Percentiles rank a stretch among this genome's conserved stretches.
Evolutionary conservation across 305 asterid species (phyloP).

Genomic region (Fraxinus albicans): DNA sequence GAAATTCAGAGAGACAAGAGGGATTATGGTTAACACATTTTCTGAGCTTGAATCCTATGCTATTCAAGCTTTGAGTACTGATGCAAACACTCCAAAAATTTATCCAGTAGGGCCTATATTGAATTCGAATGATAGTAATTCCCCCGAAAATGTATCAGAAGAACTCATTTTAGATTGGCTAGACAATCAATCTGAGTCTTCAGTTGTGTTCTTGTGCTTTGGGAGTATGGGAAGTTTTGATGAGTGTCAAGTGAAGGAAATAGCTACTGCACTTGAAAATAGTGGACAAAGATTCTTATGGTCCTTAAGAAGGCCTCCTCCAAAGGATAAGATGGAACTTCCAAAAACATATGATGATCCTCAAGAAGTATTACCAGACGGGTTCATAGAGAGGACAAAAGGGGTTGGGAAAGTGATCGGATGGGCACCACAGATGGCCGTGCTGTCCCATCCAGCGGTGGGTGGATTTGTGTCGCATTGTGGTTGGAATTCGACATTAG

Average conservation of each 20-base stretch:
- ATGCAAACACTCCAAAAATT: not conserved
- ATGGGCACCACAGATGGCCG: conserved; percentile 31
- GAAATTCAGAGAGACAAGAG: conserved; percentile 1
- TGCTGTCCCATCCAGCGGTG: conserved; percentile 21
- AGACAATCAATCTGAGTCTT: conserved; percentile 20
- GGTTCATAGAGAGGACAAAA: conserved; percentile 24
- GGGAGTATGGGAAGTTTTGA: conserved; percentile 30
- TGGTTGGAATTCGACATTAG: conserved; percentile 36
- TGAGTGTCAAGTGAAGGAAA: conserved; percentile 28
- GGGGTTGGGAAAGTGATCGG: conserved; percentile 25
- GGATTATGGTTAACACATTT: conserved; percentile 16
- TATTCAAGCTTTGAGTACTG: not conserved
- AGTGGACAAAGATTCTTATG: conserved; percentile 30
- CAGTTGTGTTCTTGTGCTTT: conserved; percentile 30
- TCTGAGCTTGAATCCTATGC: conserved; percentile 15
- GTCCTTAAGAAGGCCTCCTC: conserved; percentile 24
- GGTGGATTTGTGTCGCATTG: conserved; percentile 37
- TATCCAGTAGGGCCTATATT: conserved; percentile 27
- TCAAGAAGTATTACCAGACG: conserved; percentile 30
- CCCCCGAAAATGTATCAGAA: not conserved
- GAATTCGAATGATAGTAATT: not conserved
- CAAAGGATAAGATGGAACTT: not conserved
- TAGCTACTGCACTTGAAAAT: conserved; percentile 24
- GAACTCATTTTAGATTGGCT: conserved; percentile 20
- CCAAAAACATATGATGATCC: conserved; percentile 18